Evolutionary conservation across 805 yeast species (phyloP), one percentile per base, ranked within the genome.

Genomic region (Blastobotrys robertii): DNA sequence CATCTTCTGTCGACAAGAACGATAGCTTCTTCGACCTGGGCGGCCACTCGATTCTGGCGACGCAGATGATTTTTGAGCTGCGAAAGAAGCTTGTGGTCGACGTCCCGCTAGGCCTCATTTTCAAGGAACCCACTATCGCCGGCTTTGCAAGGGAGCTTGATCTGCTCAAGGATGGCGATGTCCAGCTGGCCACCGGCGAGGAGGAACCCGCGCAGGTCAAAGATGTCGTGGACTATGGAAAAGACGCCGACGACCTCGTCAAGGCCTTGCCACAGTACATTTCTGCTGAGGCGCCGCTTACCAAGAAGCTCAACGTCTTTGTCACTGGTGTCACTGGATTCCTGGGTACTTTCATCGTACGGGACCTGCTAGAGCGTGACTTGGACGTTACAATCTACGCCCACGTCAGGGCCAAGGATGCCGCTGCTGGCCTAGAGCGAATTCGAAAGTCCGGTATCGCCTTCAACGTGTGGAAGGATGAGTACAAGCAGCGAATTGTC

Each of bases 1-100:
- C 97, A 5, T 81, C 90, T 1, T 66, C 83, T 2, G 73, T 87
- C 35, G 70, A 81, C 28, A 81, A 81, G 30, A 74, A 74, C 2
- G 98, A 92, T 61, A 84, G 94, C 1, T 92, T 92, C 75, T 92
- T 92, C 57, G 99, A 92, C 59, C 68, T 94, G 42, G 99, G 99
- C 46, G 99, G 99, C 2, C 99, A 92, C 64, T 90, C 97, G 1
- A 90, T 92, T 55, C 69, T 92, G 49, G 97, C 97, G 6, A 94
- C 99, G 0, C 77, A 94, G 60, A 87, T 92, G 96, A 90, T 92
- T 48, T 92, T 92, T 56, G 88, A 84, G 52, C 74, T 92, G 53
- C 76, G 97, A 60, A 81, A 83, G 66, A 74, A 73, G 51, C 69
- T 88, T 46, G 73, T 76, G 34, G 74, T 88, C 34, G 95, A 87